A percentile compares a stretch with the other conserved stretches of the same genome.
These are phyloP conservation scores for Moniliophthora roreri DNA, from an alignment of 1,284 basidiomycete genomes.

Conservation along the genomic window DNA sequence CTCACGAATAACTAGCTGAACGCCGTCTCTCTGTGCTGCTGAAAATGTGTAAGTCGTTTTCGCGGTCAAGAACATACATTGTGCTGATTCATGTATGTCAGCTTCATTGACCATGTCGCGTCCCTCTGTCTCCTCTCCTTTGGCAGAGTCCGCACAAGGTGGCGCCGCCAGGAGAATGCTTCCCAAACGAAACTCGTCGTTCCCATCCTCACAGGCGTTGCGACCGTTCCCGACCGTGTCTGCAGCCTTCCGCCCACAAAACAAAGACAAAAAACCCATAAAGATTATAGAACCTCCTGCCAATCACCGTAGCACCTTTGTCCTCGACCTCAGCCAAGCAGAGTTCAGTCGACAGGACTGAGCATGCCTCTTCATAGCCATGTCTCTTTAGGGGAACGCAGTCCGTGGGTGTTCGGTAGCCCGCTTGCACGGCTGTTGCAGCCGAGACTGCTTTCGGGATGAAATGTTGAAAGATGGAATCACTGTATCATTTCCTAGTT, in stretches of 20 bases:
- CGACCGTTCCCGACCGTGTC: conserved; percentile 72
- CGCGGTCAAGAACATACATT: conserved; percentile 1
- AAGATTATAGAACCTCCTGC: conserved; percentile 78
- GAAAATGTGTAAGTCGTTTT: conserved; percentile 28
- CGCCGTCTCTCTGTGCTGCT: neutral
- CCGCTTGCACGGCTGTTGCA: too few species aligned
- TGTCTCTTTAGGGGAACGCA: neutral
- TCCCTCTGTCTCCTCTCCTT: conserved; percentile 58
- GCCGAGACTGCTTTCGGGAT: too few species aligned
- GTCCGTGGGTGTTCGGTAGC: neutral
- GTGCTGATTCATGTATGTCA: conserved; percentile 9
- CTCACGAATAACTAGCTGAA: too few species aligned
- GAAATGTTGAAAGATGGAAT: too few species aligned
- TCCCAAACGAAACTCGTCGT: conserved; percentile 45
- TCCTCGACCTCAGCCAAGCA: conserved; percentile 76
- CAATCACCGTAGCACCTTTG: conserved; percentile 65
- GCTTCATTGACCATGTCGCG: conserved; percentile 32
- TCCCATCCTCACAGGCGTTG: conserved; percentile 69
- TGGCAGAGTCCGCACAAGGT: conserved; percentile 41
- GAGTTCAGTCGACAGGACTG: conserved; percentile 75
- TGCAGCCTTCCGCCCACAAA: conserved; percentile 32
- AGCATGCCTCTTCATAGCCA: conserved; percentile 13
- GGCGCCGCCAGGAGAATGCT: conserved; percentile 20
- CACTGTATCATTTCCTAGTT: neutral
- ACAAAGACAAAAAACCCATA: conserved; percentile 32